Evolutionary conservation across 1,139 yeast species (phyloP).

Genomic region (Geotrichum carabidarum): DNA sequence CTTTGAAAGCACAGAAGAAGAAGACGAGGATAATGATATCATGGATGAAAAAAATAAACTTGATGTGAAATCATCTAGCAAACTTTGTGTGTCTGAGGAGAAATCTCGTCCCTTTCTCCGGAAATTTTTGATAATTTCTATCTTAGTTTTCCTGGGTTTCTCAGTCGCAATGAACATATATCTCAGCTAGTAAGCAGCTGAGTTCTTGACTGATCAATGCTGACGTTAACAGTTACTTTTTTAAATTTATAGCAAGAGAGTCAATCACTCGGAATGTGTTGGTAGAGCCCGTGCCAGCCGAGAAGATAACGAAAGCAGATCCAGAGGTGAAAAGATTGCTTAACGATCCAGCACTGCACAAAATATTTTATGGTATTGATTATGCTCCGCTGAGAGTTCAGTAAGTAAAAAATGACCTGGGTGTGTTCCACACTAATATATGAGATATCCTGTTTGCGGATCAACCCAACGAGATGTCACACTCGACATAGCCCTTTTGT

Average conservation of each 20-base stretch:
- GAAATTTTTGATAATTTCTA: conserved; percentile 1
- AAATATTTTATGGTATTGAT: conserved; percentile 53
- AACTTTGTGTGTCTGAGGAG: background rate
- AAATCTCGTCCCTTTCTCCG: background rate
- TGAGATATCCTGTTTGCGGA: conserved; percentile 42
- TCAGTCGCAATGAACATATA: conserved; percentile 13
- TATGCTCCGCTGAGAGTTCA: conserved; percentile 53
- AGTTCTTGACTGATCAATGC: too few relatives aligned
- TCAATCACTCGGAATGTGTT: too few relatives aligned
- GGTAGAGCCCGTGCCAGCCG: background rate
- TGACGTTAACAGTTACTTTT: background rate
- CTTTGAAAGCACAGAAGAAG: background rate
- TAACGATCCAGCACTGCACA: conserved; percentile 35
- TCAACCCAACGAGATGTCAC: conserved; percentile 46
- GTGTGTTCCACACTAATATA: background rate
- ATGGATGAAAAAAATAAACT: background rate
- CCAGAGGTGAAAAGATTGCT: conserved; percentile 29
- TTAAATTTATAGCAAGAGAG: too few relatives aligned
- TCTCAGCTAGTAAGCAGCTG: conserved; percentile 11
- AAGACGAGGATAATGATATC: background rate
- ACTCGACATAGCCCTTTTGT: conserved; percentile 53
- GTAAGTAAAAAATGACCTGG: too few relatives aligned
- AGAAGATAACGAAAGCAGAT: conserved; percentile 18
- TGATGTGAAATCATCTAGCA: background rate
- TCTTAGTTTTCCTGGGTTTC: background rate